These are phyloP conservation scores for Coprinellus micaceus DNA, from an alignment of 768 basidiomycete genomes.

Conservation along the genomic window DNA sequence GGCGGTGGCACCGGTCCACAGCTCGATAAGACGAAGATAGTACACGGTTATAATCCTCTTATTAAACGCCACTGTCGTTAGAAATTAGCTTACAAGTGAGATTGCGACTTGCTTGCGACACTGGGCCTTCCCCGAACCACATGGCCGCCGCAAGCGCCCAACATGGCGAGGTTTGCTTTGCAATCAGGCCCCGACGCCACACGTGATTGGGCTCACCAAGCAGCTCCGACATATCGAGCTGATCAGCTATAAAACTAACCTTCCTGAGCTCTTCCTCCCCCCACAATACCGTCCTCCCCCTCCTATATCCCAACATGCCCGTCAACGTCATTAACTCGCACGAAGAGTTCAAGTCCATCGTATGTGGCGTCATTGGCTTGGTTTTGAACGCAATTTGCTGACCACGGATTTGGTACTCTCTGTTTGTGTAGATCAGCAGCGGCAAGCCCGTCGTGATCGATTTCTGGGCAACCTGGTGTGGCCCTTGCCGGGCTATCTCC, in stretches of 20 bases:
- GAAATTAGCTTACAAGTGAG: background rate
- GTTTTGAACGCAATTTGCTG: too few species aligned
- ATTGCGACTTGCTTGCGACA: background rate
- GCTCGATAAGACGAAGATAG: too few species aligned
- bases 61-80: too few species aligned
- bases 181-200: background rate
- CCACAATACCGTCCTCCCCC: background rate
- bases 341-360: conserved; percentile 10
- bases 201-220: conserved; percentile 11
- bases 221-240: conserved; percentile 6
- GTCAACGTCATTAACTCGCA: conserved; percentile 9
- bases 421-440: conserved; percentile 44
- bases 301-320: conserved; percentile 6
- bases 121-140: background rate
- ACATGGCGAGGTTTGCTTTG: background rate
- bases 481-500: conserved; percentile 63
- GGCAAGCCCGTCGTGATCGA: conserved; percentile 53
- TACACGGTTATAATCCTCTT: too few species aligned
- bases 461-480: conserved; percentile 80
- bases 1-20: too few species aligned
- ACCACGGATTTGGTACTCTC: too few species aligned
- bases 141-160: background rate
- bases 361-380: conserved; percentile 1
- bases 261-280: background rate
- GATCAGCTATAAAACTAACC: conserved; percentile 9